These are phyloP conservation scores for Phylloporus sp. DNA, from an alignment of 768 basidiomycete genomes.

Conservation along the genomic window DNA sequence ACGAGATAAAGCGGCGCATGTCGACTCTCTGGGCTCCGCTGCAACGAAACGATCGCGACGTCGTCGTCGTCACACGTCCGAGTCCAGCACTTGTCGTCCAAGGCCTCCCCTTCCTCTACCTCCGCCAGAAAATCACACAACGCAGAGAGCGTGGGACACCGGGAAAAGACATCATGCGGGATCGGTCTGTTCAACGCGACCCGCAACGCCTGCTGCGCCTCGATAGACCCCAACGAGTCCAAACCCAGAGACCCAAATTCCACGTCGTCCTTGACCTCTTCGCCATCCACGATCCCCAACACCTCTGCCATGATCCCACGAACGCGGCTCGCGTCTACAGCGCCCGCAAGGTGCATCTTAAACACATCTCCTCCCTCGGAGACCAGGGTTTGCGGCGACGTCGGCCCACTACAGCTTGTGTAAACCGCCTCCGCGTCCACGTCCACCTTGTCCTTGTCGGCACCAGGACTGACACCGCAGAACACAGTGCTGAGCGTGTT, in stretches of 20 bases:
- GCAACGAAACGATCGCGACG: constrained; percentile 34
- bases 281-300: constrained; percentile 31
- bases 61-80: constrained; percentile 23
- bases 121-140: constrained; percentile 14
- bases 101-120: background rate
- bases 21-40: constrained; percentile 22
- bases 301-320: constrained; percentile 40
- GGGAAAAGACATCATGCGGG: constrained; percentile 40
- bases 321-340: constrained; percentile 23
- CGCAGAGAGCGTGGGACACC: constrained; percentile 34
- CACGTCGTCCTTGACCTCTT: constrained; percentile 39
- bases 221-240: constrained; percentile 63
- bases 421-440: constrained; percentile 4
- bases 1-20: constrained; percentile 53
- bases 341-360: background rate
- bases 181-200: constrained; percentile 38
- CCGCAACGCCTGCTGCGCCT: constrained; percentile 47
- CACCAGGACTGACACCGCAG: background rate
- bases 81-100: background rate
- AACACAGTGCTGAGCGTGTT: constrained; percentile 18
- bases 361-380: constrained; percentile 21
- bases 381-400: constrained; percentile 40
- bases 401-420: constrained; percentile 15
- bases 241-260: constrained; percentile 51
- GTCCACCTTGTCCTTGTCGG: constrained; percentile 13